Conservation (phyloP, 805 yeast genomes). For the Candida dajiaensis region DNA sequence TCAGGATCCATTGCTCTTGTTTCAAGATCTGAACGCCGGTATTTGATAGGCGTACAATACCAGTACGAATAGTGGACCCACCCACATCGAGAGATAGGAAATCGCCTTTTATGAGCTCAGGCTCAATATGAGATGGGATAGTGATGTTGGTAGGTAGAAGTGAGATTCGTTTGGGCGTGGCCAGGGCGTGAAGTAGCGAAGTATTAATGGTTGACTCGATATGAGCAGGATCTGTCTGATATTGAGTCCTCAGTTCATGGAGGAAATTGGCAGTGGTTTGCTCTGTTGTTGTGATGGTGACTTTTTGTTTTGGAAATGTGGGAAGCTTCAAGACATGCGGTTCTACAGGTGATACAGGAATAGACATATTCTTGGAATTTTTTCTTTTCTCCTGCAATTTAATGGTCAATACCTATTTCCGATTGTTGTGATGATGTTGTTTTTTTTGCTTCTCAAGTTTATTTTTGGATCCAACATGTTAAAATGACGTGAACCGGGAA, state of each 20-base stretch:
- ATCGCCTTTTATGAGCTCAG: neutral
- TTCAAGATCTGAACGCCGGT: neutral
- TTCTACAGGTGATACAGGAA: neutral
- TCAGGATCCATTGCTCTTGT: slow-evolving; percentile 11
- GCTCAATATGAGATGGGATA: slow-evolving; percentile 3
- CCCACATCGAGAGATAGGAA: slow-evolving; percentile 46
- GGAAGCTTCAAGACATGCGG: too few species aligned
- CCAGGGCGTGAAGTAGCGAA: neutral
- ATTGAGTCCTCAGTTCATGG: neutral
- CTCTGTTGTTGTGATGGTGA: neutral
- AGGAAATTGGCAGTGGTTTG: neutral
- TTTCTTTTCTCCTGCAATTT: too few species aligned
- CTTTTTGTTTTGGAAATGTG: neutral
- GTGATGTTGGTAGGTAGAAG: slow-evolving; percentile 10
- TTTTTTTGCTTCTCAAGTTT: too few species aligned
- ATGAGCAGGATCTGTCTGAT: neutral
- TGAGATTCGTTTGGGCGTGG: slow-evolving; percentile 3
- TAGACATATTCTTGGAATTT: too few species aligned
- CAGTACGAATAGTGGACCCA: slow-evolving; percentile 46
- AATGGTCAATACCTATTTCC: too few species aligned
- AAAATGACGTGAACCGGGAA: too few species aligned
- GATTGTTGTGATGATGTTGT: too few species aligned
- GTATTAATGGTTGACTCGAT: neutral
- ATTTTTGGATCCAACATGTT: too few species aligned
- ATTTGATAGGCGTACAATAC: slow-evolving; percentile 12